Conservation (phyloP, 2,329 filamentous ascomycete genomes). For the Paecilomyces dactylethromorphus region DNA sequence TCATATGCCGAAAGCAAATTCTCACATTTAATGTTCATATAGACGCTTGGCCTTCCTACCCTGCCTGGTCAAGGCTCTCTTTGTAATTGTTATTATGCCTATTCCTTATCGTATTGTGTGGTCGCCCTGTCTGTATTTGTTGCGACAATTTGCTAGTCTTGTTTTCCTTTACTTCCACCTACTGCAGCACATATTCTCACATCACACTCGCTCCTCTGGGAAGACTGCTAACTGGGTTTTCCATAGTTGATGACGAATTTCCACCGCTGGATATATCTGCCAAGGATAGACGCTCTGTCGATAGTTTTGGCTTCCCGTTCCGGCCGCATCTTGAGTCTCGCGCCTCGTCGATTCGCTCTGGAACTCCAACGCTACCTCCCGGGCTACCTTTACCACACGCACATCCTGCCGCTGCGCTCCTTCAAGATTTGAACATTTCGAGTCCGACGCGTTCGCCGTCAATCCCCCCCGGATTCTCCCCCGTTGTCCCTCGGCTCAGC, state of each 20-base stretch:
- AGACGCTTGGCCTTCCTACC: slow-evolving; percentile 26
- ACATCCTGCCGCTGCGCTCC: slow-evolving; percentile 28
- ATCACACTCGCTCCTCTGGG: slow-evolving; percentile 1
- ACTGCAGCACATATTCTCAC: slow-evolving; percentile 4
- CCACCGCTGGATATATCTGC: slow-evolving; percentile 35
- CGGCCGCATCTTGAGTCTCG: slow-evolving; percentile 27
- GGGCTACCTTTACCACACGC: slow-evolving; percentile 36
- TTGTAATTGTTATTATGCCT: slow-evolving; percentile 28
- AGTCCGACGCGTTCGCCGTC: slow-evolving; percentile 21
- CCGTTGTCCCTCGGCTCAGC: slow-evolving; percentile 17
- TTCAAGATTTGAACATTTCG: slow-evolving; percentile 24
- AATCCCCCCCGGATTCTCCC: slow-evolving; percentile 16
- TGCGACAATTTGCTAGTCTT: slow-evolving; percentile 12
- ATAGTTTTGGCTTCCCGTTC: slow-evolving; percentile 29
- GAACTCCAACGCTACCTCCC: slow-evolving; percentile 34
- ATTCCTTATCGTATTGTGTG: slow-evolving; percentile 21
- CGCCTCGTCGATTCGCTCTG: slow-evolving; percentile 20
- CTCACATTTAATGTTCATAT: slow-evolving; percentile 39
- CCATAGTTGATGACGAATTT: slow-evolving; percentile 41
- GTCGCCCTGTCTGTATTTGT: slow-evolving; percentile 11
- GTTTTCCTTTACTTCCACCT: slow-evolving; percentile 8
- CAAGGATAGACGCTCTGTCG: slow-evolving; percentile 29
- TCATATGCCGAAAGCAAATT: slow-evolving; percentile 39
- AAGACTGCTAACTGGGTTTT: slow-evolving; percentile 18
- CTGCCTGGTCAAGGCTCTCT: slow-evolving; percentile 17